Base-by-base conservation (phyloP, 2,329 filamentous ascomycete species). In the Basipetospora chlamydospora region DNA sequence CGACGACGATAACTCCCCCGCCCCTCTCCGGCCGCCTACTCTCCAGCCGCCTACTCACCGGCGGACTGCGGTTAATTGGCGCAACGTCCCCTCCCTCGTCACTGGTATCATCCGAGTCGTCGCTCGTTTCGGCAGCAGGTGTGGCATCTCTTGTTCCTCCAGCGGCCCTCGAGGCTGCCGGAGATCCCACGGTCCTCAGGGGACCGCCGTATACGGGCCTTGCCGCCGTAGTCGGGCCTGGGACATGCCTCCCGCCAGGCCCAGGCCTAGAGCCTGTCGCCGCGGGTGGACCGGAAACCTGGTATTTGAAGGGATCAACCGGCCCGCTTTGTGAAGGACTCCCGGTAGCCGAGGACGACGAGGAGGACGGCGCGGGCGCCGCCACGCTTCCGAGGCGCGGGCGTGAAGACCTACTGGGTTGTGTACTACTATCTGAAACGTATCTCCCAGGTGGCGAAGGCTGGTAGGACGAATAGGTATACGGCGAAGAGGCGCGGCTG, bases 241-340 rank as follows among this genome's bases (percentile, higher is more conserved):
- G n/a, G n/a, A n/a, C n/a, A n/a, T n/a, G n/a, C n/a, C n/a, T n/a
- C n/a, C n/a, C n/a, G n/a, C n/a, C n/a, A n/a, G n/a, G n/a, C n/a
- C n/a, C n/a, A n/a, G n/a, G n/a, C 32, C 51, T 45, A 43, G 54
- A 50, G 35, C 49, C 50, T 36, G 50, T 42, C 21, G 53, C 47
- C 36, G 56, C 51, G 20, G 34, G 60, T 25, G 64, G 48, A 10
- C 61, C 64, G 16, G 53, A 55, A 4, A 62, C 65, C 52, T 71
- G 66, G 47, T 64, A 73, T 42, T 61, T 59, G 41, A 73, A 73
- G 4, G 69, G 67, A 40, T 73, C 63, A 11, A 55, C 17, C 6
- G 34, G 15, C 6, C 18, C 17, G 5, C 15, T 39, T 4, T 43
- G 43, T 26, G 41, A 38, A 15, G 49, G 48, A 10, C 44, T 52